Base-by-base conservation (phyloP, 768 basidiomycete genomes). In the Amanita molliuscula region DNA sequence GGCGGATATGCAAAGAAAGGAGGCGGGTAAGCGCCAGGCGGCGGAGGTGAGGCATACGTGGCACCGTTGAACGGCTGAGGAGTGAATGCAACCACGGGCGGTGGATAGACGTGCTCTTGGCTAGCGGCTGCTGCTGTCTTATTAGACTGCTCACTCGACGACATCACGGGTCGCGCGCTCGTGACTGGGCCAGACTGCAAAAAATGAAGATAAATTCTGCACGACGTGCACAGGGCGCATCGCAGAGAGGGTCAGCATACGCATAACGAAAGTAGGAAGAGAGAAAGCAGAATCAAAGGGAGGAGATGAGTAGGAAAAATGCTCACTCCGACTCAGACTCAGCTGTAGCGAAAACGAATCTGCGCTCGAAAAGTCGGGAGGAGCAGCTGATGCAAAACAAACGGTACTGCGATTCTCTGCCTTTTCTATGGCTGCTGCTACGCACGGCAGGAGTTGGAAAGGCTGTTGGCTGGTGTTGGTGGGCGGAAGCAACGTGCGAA, bases 321-420 rank as follows among this genome's bases (percentile, higher is more conserved):
- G 63, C 67, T 68, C 66, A 70, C 72, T 71, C 70, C 68, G 70
- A 70, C 63, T 70, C 65, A 68, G 69, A 70, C 66, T 68, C 61
- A 58, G 40, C 51, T 20, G 41, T 58, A 46, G 55, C 33, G 48
- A 42, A 44, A 15, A 38, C 26, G 16, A 50, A 55, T 47, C 16
- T 43, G 40, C 44, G 31, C 54, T 36, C 44, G 42, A 16, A 38
- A 49, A 46, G 47, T 28, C 20, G 33, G n/a, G 15, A 23, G 35
- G 54, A 52, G 20, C 18, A 41, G n/a, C 34, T 33, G 47, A 38
- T 44, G 5, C 31, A 37, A 25, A 23, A n/a, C 13, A n/a, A n/a
- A 16, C 21, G 26, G 20, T 3, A 21, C 42, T 15, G 13, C 26
- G 28, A 25, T 15, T 42, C 21, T 15, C 36, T 41, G 13, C n/a